phyloP scores from a whole-genome alignment of 768 basidiomycete species.

The Rubroboletus pulcherrimus region DNA sequence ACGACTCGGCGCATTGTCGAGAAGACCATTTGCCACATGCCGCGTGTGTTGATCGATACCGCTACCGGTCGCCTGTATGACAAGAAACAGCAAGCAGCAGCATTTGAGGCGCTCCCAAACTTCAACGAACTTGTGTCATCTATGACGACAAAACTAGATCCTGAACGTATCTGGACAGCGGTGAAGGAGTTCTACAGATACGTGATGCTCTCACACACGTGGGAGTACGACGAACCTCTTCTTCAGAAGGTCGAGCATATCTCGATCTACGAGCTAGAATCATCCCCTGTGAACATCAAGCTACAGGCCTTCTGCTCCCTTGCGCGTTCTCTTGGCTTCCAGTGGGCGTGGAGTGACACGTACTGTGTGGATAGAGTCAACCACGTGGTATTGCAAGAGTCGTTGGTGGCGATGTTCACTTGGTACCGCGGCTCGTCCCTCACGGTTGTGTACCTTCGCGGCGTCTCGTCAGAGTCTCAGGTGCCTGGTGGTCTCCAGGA shows the following conservation, averaged over 20 bases:
- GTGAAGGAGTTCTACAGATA: slow-evolving; percentile 10
- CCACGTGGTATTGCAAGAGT: slow-evolving; percentile 7
- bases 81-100: slow-evolving; percentile 3
- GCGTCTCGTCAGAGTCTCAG: background rate
- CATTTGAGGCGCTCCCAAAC: slow-evolving; percentile 3
- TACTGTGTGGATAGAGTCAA: slow-evolving; percentile 3
- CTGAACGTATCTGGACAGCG: background rate
- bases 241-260: slow-evolving; percentile 3
- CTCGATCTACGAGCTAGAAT: slow-evolving; percentile 2
- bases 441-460: slow-evolving; percentile 12
- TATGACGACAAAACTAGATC: background rate
- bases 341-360: slow-evolving; percentile 18
- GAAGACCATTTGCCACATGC: background rate
- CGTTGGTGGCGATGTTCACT: slow-evolving; percentile 13
- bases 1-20: background rate
- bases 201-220: slow-evolving; percentile 10
- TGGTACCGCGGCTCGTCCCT: slow-evolving; percentile 11
- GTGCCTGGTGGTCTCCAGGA: accelerated
- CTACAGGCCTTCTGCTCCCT: slow-evolving; percentile 5
- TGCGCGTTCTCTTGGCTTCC: background rate
- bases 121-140: slow-evolving; percentile 7
- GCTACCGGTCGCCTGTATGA: slow-evolving; percentile 6
- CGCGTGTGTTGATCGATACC: slow-evolving; percentile 6
- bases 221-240: slow-evolving; percentile 4
- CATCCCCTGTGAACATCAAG: slow-evolving; percentile 3